A percentile compares a stretch with the other conserved stretches of the same genome.
Conservation (phyloP, 768 basidiomycete species). For the Boletus eberwhitei region DNA sequence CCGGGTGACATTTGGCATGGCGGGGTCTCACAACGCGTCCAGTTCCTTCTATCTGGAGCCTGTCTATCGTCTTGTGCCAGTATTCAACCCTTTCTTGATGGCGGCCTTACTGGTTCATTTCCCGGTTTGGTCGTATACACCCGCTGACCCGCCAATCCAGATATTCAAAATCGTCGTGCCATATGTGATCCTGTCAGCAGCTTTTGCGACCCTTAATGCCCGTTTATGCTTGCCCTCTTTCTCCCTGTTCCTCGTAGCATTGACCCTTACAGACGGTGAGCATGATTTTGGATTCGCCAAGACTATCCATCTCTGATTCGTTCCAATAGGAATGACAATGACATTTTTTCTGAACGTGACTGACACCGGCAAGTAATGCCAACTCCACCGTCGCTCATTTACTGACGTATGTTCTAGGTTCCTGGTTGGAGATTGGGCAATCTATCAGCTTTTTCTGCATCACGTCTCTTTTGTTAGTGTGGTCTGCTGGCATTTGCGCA, state of each 20-base stretch:
- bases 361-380: slow-evolving; percentile 55
- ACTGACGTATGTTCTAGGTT: slow-evolving; percentile 42
- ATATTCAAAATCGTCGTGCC: slow-evolving; percentile 82
- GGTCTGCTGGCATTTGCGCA: slow-evolving; percentile 74
- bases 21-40: neutral
- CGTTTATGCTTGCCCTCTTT: slow-evolving; percentile 70
- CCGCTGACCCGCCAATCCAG: slow-evolving; percentile 32
- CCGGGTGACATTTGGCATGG: neutral
- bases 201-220: slow-evolving; percentile 66
- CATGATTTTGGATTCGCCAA: neutral
- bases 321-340: slow-evolving; percentile 66
- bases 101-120: slow-evolving; percentile 57
- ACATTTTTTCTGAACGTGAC: slow-evolving; percentile 82
- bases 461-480: slow-evolving; percentile 71
- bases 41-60: slow-evolving; percentile 86
- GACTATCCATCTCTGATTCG: neutral
- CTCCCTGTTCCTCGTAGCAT: slow-evolving; percentile 73
- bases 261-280: slow-evolving; percentile 45
- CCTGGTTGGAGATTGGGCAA: slow-evolving; percentile 88
- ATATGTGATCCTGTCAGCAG: slow-evolving; percentile 70
- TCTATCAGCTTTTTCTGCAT: slow-evolving; percentile 88
- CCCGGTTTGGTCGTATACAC: neutral
- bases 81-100: slow-evolving; percentile 87
- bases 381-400: neutral
- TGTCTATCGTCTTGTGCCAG: slow-evolving; percentile 81